These are phyloP conservation scores for Apiotrichum mycotoxinovorans DNA, from an alignment of 1,284 basidiomycete genomes.

Conservation along the genomic window DNA sequence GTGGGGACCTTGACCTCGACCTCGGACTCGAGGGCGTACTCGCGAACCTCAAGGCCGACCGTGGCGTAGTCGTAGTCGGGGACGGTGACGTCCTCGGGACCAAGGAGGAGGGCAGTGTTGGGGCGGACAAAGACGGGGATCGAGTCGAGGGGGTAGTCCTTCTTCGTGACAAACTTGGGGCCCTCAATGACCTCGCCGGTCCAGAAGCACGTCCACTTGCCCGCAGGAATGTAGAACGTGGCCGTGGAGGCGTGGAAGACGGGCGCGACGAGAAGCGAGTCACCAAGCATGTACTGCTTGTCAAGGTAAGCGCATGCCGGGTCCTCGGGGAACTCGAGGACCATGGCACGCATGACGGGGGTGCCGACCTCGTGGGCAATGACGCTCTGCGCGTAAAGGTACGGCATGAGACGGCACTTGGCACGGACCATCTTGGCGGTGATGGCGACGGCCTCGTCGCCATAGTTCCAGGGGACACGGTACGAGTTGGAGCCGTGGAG, in stretches of 20 bases:
- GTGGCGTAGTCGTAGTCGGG: constrained; percentile 65
- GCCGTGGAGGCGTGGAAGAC: constrained; percentile 61
- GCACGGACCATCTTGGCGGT: constrained; percentile 64
- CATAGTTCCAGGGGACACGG: constrained; percentile 71
- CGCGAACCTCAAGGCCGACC: constrained; percentile 54
- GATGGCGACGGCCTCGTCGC: constrained; percentile 63
- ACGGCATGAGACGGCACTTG: constrained; percentile 72
- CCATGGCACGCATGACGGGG: constrained; percentile 68
- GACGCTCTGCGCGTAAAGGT: constrained; percentile 65
- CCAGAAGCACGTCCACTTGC: constrained; percentile 61
- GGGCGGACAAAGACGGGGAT: constrained; percentile 66
- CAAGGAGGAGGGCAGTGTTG: constrained; percentile 59
- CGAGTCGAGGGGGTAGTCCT: constrained; percentile 32
- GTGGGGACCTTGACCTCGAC: constrained; percentile 52
- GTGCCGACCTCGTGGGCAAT: constrained; percentile 59
- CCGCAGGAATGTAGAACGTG: constrained; percentile 66
- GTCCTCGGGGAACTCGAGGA: constrained; percentile 67
- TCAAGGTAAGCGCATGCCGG: constrained; percentile 64
- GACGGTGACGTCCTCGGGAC: constrained; percentile 56
- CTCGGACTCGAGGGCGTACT: constrained; percentile 56
- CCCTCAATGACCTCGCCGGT: constrained; percentile 28
- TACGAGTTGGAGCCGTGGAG: constrained; percentile 69
- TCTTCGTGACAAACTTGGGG: constrained; percentile 34
- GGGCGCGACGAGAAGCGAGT: constrained; percentile 67
- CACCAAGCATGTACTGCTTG: constrained; percentile 64